These are phyloP conservation scores for Diplodia intermedia DNA, from an alignment of 2,329 filamentous ascomycete genomes.

Conservation along the genomic window DNA sequence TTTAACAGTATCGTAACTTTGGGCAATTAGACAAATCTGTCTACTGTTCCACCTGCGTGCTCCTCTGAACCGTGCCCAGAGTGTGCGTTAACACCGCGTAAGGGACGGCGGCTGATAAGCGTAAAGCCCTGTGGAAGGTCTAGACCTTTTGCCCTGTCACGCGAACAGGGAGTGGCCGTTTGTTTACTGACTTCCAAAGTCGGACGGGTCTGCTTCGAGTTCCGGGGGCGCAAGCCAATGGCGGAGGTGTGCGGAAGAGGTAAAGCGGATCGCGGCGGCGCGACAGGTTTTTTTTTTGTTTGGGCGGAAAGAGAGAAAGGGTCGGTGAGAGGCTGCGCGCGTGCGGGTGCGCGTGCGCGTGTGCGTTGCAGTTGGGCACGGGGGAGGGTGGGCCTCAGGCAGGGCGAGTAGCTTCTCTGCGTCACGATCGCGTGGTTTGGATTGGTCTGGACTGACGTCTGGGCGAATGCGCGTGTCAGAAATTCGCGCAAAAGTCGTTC, in stretches of 20 bases:
- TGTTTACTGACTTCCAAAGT: conserved; percentile 11
- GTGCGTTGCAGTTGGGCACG: not conserved
- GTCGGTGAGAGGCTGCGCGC: not conserved
- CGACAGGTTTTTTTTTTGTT: not conserved
- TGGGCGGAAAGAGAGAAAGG: not conserved
- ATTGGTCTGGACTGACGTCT: conserved; percentile 1
- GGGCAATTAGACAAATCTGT: not conserved
- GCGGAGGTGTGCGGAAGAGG: not conserved
- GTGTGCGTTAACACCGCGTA: not conserved
- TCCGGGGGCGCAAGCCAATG: not conserved
- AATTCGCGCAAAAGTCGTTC: not conserved
- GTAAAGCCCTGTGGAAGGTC: not conserved
- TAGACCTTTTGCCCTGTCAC: not conserved
- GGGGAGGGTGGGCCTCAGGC: not conserved
- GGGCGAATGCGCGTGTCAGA: not conserved
- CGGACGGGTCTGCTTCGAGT: not conserved
- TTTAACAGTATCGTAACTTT: not conserved
- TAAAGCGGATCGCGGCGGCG: not conserved
- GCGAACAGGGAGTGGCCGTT: not conserved
- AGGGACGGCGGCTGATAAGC: not conserved
- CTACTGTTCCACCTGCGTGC: not conserved
- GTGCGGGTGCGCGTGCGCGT: not conserved
- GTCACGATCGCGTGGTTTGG: not conserved
- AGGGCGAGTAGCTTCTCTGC: not conserved
- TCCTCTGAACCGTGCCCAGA: too few species aligned